These are phyloP conservation scores for Nothophaeocryptopus gaeumannii DNA, from an alignment of 2,329 filamentous ascomycete genomes.

Conservation along the genomic window DNA sequence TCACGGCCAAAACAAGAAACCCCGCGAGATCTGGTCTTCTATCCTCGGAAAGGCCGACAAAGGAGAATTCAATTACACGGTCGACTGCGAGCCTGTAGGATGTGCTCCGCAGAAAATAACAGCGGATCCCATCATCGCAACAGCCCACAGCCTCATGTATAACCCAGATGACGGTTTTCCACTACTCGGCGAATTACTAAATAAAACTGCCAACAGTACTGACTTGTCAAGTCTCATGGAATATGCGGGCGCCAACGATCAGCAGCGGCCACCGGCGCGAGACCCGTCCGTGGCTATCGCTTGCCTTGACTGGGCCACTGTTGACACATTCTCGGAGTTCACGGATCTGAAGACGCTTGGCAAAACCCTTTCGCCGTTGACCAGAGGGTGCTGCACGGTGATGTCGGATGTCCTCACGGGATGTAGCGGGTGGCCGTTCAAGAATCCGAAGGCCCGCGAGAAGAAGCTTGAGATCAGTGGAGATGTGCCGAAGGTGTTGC, in stretches of 20 bases:
- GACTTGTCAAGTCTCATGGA: neutral
- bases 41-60: neutral
- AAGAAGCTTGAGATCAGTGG: neutral
- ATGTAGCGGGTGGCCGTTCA: constrained; percentile 1
- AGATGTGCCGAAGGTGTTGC: neutral
- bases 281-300: neutral
- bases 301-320: neutral
- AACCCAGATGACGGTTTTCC: neutral
- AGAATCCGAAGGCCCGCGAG: neutral
- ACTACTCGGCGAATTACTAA: neutral
- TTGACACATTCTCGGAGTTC: neutral
- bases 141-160: neutral
- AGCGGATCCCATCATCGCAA: neutral
- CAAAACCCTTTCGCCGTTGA: neutral
- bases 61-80: neutral
- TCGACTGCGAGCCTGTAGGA: neutral
- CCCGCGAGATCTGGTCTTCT: neutral
- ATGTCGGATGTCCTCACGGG: neutral
- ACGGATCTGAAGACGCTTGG: neutral
- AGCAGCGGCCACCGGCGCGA: neutral
- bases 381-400: neutral
- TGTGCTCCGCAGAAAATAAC: neutral
- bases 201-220: neutral
- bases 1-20: constrained; percentile 22
- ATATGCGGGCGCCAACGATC: neutral